Conservation (phyloP, 2,329 filamentous ascomycete species). For the Penicillium brasilianum region DNA sequence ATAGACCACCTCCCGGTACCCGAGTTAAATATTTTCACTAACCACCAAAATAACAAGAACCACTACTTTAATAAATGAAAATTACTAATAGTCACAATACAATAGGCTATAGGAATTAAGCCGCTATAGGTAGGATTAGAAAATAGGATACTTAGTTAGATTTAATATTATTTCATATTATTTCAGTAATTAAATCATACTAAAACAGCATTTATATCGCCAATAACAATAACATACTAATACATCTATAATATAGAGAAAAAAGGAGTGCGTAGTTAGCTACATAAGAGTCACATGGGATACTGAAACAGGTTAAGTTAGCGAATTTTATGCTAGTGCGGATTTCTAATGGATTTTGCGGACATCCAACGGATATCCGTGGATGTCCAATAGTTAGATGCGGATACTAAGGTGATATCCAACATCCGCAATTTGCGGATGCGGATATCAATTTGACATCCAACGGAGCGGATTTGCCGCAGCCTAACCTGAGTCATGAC, state of each 20-base stretch:
- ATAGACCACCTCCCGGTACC: neutral
- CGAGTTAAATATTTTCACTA: neutral
- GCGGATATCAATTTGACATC: neutral
- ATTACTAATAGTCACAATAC: neutral
- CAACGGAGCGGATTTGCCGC: neutral
- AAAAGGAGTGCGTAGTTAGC: neutral
- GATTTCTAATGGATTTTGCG: neutral
- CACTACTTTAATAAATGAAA: neutral
- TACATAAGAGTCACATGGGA: neutral
- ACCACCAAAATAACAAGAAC: neutral
- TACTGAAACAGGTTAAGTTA: neutral
- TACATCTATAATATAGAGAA: neutral
- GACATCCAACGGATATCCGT: neutral
- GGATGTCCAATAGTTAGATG: neutral
- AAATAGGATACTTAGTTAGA: too few species aligned
- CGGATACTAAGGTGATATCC: neutral
- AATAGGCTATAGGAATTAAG: neutral
- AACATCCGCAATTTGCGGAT: neutral
- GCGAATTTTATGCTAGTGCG: neutral
- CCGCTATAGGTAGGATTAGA: too few species aligned
- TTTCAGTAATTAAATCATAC: too few species aligned
- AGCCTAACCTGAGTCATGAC: neutral
- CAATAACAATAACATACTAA: too few species aligned
- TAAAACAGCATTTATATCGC: too few species aligned
- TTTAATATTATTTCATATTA: too few species aligned